These are phyloP conservation scores for Penicillium alfredii DNA, from an alignment of 495 filamentous ascomycete genomes.

Conservation along the genomic window DNA sequence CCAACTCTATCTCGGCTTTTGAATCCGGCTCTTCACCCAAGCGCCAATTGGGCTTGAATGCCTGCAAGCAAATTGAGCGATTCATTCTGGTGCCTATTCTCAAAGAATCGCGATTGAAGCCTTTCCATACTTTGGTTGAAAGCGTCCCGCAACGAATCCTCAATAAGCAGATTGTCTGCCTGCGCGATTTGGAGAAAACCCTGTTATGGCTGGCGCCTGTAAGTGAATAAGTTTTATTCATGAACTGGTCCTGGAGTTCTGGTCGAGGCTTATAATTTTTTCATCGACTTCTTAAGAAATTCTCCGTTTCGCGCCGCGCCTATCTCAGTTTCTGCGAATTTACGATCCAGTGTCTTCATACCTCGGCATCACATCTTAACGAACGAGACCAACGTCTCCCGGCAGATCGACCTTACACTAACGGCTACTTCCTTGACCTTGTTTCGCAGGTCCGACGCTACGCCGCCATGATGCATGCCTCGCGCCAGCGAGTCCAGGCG, in stretches of 20 bases:
- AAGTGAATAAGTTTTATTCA: constrained; percentile 49
- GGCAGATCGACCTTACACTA: constrained; percentile 80
- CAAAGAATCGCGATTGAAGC: constrained; percentile 52
- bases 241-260: constrained; percentile 37
- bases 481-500: constrained; percentile 34
- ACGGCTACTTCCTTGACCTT: constrained; percentile 90
- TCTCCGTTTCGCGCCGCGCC: constrained; percentile 55
- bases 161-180: constrained; percentile 72
- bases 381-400: constrained; percentile 76
- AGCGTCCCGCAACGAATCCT: constrained; percentile 71
- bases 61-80: constrained; percentile 51
- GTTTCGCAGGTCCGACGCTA: constrained; percentile 77
- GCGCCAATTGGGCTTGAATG: constrained; percentile 43
- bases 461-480: constrained; percentile 54
- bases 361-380: constrained; percentile 70
- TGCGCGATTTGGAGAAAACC: constrained; percentile 86
- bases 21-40: constrained; percentile 20
- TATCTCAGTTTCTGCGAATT: constrained; percentile 82
- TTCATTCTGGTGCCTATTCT: constrained; percentile 54
- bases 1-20: constrained; percentile 32
- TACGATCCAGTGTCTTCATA: constrained; percentile 78
- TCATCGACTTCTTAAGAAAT: constrained; percentile 57
- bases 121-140: constrained; percentile 71
- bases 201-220: constrained; percentile 81
- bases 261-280: constrained; percentile 61